Evolutionary conservation across 1,284 basidiomycete species (phyloP).

Genomic region (Wolfiporia cocos): DNA sequence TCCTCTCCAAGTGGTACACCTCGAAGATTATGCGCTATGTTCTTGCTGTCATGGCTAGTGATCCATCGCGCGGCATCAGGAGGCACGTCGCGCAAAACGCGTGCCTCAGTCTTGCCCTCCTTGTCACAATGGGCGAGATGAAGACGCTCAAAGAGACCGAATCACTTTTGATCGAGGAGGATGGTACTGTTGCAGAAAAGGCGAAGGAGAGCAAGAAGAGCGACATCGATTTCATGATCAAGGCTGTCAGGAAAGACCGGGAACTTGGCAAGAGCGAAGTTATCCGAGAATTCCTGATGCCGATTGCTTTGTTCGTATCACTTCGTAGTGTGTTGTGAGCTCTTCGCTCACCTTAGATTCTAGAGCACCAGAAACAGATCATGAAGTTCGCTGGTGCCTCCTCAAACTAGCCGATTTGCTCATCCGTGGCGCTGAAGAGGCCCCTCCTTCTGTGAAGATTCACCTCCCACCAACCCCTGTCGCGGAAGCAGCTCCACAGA

Average conservation of each 20-base stretch:
- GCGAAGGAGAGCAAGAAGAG: slow-evolving; percentile 73
- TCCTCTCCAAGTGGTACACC: slow-evolving; percentile 86
- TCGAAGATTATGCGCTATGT: slow-evolving; percentile 86
- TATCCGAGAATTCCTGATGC: slow-evolving; percentile 74
- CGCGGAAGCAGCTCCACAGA: slow-evolving; percentile 47
- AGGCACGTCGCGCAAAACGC: slow-evolving; percentile 84
- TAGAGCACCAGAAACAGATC: slow-evolving; percentile 71
- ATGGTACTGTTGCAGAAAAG: slow-evolving; percentile 68
- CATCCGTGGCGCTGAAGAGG: slow-evolving; percentile 77
- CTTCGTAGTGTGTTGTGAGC: neutral
- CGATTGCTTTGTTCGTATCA: slow-evolving; percentile 66
- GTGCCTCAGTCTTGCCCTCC: slow-evolving; percentile 83
- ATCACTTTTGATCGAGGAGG: slow-evolving; percentile 77
- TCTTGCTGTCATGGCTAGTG: slow-evolving; percentile 83
- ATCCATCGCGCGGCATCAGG: slow-evolving; percentile 78
- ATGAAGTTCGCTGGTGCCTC: slow-evolving; percentile 86
- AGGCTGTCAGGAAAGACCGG: slow-evolving; percentile 76
- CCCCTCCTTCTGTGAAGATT: slow-evolving; percentile 82
- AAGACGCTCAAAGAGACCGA: slow-evolving; percentile 74
- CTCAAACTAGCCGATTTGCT: slow-evolving; percentile 91
- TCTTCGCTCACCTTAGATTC: slow-evolving; percentile 7
- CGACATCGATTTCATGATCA: slow-evolving; percentile 77
- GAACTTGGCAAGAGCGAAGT: slow-evolving; percentile 83
- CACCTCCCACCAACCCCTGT: slow-evolving; percentile 78
- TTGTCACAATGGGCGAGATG: slow-evolving; percentile 89